Evolutionary conservation across 345 rosid genomes (phyloP), one percentile per base, ranked within the genome.

Genomic region (Crucihimalaya himalaica): DNA sequence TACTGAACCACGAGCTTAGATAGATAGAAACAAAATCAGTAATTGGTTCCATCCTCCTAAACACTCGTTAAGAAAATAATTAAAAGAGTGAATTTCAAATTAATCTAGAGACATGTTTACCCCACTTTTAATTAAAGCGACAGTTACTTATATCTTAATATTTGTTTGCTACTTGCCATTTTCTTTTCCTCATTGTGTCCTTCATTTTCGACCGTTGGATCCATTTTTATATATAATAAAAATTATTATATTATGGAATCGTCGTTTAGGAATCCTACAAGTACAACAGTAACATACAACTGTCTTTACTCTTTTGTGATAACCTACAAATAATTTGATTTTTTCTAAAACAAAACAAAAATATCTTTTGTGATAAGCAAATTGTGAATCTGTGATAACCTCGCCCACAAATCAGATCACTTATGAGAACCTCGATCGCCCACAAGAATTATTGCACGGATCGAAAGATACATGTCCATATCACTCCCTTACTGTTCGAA

Each of bases 321-420:
- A 42, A 14, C 42, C 11, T 37, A 37, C 42, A 37, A 11, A 37
- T 35, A 35, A 35, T 8, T 35, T 35, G 11, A n/a, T 9, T 9
- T 2, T 35, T 35, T 3, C 3, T 10, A 1, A 35, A 12, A 40
- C 45, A 42, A 42, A 42, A 43, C 2, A 43, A 43, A 43, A 43
- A 43, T 15, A 43, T 43, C 48, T 5, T 43, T 18, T 46, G 51
- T 47, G 52, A 47, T 47, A 74, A 66, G 78, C 73, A 67, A 48
- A 74, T 15, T 66, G 67, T 40, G 69, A 51, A 55, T 19, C 3
- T 34, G 16, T 65, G 32, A 66, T 74, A 74, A 67, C 73, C 46
- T 58, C 40, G 37, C 14, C 68, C 68, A 50, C 78, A 66, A 65
- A 73, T 73, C 72, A 73, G 31, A 65, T 73, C 39, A 55, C 29